Percentiles rank a stretch among this genome's conserved stretches.
These are phyloP conservation scores for Articulospora tetracladia DNA, from an alignment of 495 filamentous ascomycete genomes.

Conservation along the genomic window DNA sequence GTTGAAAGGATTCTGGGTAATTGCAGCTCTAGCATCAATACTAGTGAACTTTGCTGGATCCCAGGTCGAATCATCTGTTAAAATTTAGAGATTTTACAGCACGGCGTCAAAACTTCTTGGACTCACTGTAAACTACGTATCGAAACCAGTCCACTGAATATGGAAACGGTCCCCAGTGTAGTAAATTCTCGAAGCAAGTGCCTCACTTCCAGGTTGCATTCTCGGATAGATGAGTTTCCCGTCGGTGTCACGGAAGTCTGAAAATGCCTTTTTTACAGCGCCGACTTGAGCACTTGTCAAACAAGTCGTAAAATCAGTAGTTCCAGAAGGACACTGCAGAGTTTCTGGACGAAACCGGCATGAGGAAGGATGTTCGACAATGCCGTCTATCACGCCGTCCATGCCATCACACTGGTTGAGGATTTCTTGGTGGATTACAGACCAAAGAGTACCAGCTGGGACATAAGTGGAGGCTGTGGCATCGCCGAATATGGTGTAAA, in stretches of 20 bases:
- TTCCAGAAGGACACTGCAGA: constrained; percentile 44
- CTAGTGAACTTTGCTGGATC: constrained; percentile 30
- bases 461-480: constrained; percentile 25
- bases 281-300: constrained; percentile 53
- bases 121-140: constrained; percentile 48
- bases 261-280: constrained; percentile 44
- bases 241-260: constrained; percentile 39
- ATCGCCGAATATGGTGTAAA: constrained; percentile 37
- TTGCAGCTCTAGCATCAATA: constrained; percentile 24
- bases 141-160: constrained; percentile 31
- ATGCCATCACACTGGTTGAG: constrained; percentile 60
- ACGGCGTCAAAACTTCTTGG: no score
- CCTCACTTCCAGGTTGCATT: constrained; percentile 33
- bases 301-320: constrained; percentile 36
- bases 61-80: constrained; percentile 40
- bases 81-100: background rate
- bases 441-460: constrained; percentile 39
- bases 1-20: constrained; percentile 29
- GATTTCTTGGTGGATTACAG: constrained; percentile 52
- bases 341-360: constrained; percentile 52
- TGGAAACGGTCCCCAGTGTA: constrained; percentile 12
- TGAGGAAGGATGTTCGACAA: constrained; percentile 57
- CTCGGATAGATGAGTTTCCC: constrained; percentile 51
- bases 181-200: constrained; percentile 20
- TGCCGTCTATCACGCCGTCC: constrained; percentile 60